Percentiles rank a stretch among this genome's conserved stretches.
Evolutionary conservation across 208 protist genomes (phyloP).

Genomic region (Tritrichomonas musculus): DNA sequence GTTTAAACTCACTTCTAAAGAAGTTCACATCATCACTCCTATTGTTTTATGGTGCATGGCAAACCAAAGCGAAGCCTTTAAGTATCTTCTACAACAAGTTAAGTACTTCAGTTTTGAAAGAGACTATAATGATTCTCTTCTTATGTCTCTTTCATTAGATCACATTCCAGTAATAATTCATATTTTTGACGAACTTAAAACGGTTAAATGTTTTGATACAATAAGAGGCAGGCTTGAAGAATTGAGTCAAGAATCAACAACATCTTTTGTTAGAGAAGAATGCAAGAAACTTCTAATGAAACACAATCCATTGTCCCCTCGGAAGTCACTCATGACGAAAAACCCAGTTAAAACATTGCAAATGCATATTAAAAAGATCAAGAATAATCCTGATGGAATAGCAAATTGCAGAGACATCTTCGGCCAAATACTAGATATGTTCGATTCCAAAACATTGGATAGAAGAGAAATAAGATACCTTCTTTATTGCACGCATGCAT

Average conservation of each 20-base stretch:
- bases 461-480: background rate
- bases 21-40: background rate
- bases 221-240: background rate
- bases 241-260: background rate
- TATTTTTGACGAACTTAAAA: slow-evolving; percentile 1
- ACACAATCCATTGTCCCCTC: background rate
- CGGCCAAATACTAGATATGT: background rate
- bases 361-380: background rate
- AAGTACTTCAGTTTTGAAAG: too few species aligned
- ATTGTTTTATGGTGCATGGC: slow-evolving; percentile 15
- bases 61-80: background rate
- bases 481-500: background rate
- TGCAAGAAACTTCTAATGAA: too few species aligned
- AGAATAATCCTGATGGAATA: background rate
- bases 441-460: background rate
- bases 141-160: background rate
- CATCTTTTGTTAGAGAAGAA: too few species aligned
- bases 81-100: background rate
- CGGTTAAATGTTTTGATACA: background rate
- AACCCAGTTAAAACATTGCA: background rate
- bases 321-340: too few species aligned
- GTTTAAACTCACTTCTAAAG: background rate
- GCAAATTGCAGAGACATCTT: background rate
- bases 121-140: background rate
- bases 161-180: background rate